Evolutionary conservation across 805 yeast species (phyloP), one percentile per base, ranked within the genome.

Genomic region (Candida xyloterini): DNA sequence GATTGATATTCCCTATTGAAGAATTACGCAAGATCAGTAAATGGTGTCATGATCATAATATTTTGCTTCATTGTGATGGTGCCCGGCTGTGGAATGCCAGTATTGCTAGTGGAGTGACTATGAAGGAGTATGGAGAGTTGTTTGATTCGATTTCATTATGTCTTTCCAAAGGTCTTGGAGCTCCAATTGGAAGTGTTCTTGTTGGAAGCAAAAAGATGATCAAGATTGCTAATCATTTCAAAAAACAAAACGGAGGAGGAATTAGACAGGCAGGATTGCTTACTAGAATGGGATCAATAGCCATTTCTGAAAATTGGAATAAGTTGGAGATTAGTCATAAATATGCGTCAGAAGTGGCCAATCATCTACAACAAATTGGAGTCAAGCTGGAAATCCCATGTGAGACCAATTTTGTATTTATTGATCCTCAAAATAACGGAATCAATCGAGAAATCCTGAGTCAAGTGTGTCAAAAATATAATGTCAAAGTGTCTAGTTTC

Each of bases 11-110:
- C 61, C 98, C 98, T 7, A 53, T 81, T 30, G 91, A 82, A 24
- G 96, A 90, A 59, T 71, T 90, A 40, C 65, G 67, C 42, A 74
- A 77, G 41, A 90, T 90, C 52, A 73, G 83, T 30, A 71, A 65
- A 29, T 90, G 85, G 73, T 86, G 91, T 47, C 68, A 71, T 38
- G 73, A 66, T 21, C 70, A 80, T 50, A 70, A 68, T 39, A 63
- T 86, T 40, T 72, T 68, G 40, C 61, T 89, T 50, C 97, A 91
- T 56, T 77, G 89, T 53, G 98, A 90, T 60, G 98, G 97, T 47
- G 98, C 97, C n/a, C 75, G 98, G 53, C 65, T 90, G 35, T 89
- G 95, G 90, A 86, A 85, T 60, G 96, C 96, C n/a, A 69, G 79
- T 28, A 84, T 74, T 10, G 90, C 74, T 20, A 77, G 87, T 8